A percentile compares a stretch with the other conserved stretches of the same genome.
phyloP scores from a whole-genome alignment of 768 basidiomycete species.

The Tephrocybe sp. region DNA sequence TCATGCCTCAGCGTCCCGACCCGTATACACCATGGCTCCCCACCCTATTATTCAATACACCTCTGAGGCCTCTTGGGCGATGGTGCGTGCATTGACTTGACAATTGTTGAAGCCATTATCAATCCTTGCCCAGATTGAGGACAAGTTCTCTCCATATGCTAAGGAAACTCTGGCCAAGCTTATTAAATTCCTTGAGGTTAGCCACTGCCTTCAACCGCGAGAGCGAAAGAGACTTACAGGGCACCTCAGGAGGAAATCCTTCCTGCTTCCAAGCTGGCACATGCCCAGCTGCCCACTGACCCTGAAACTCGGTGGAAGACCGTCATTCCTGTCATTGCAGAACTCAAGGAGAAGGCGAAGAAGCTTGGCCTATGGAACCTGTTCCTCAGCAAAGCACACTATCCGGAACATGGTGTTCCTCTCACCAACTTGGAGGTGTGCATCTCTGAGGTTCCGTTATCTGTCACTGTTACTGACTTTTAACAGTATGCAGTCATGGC shows the following conservation, averaged over 20 bases:
- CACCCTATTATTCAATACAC: constrained; percentile 80
- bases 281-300: constrained; percentile 79
- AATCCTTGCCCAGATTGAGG: constrained; percentile 60
- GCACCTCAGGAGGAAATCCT: constrained; percentile 78
- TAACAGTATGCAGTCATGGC: constrained; percentile 93
- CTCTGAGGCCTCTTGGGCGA: constrained; percentile 83
- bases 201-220: constrained; percentile 12
- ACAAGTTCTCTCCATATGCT: constrained; percentile 89
- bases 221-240: neutral
- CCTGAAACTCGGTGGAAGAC: constrained; percentile 80
- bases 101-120: neutral
- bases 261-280: constrained; percentile 75
- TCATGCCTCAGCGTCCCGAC: constrained; percentile 1
- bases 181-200: constrained; percentile 80
- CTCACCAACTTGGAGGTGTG: constrained; percentile 90
- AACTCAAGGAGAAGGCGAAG: constrained; percentile 87
- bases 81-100: constrained; percentile 49
- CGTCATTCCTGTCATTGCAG: constrained; percentile 75
- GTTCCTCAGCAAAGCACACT: constrained; percentile 93
- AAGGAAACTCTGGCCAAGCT: constrained; percentile 86
- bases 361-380: constrained; percentile 94
- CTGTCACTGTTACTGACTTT: neutral
- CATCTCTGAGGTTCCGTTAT: neutral
- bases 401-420: constrained; percentile 86
- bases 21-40: constrained; percentile 42